Base-by-base conservation (phyloP, 2,329 filamentous ascomycete species). In the Calonectria pauciramosa region DNA sequence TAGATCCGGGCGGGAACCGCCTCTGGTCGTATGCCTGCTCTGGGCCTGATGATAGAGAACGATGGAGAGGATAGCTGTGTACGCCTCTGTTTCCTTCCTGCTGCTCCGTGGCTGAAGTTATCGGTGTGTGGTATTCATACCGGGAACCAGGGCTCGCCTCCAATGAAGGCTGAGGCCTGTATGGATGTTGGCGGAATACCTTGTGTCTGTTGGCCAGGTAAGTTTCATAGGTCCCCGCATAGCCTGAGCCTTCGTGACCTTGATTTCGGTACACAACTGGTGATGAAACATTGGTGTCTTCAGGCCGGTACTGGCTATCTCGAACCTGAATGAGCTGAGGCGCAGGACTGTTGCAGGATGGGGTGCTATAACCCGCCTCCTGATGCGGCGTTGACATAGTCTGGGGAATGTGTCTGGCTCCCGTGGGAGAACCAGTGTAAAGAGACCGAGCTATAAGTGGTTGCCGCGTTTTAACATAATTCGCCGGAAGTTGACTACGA, bases 131-230 rank as follows among this genome's bases (percentile, higher is more conserved):
- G 34, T 41, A 18, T 30, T 64, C 26, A 32, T 54, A 11, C 23
- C 32, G 32, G 16, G n/a, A 28, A 28, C 34, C 3, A 16, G 47
- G 32, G 20, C 5, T 41, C 32, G 28, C 44, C 20, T 26, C 47
- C 23, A 30, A 30, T 3, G 36, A 44, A 36, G 10, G 7, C 30
- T 4, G 30, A 5, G 13, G 14, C 11, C 28, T 47, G 28, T 66
- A 71, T 20, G 68, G 68, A 38, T 71, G 59, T 20, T 65, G 38
- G 7, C 59, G 59, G 49, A 34, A 64, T 5, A 60, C 49, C 23
- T 38, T 52, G 0, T 66, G 36, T 16, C 38, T 41, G 14, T 64
- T 63, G 36, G 38, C 60, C 4, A 47, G 20, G 41, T 44, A 44
- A n/a, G 34, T 14, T 47, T 36, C 47, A 28, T 52, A 65, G n/a